Conservation (phyloP, 2,329 filamentous ascomycete species). For the Juglanconis oblonga region DNA sequence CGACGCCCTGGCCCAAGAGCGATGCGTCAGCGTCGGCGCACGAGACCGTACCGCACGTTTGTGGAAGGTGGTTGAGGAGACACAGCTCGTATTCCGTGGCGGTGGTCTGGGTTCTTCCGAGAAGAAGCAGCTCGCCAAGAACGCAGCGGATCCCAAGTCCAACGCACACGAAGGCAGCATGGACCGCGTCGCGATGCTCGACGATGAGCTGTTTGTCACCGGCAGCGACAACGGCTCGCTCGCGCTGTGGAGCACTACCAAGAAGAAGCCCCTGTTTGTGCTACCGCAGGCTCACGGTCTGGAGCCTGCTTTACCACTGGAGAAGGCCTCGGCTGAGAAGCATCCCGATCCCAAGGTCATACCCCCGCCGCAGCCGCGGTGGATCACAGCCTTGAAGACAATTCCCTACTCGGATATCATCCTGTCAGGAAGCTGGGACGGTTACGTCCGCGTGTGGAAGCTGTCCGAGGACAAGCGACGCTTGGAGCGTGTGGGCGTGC, state of each 20-base stretch:
- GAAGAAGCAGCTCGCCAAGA: conserved; percentile 45
- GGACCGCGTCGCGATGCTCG: conserved; percentile 87
- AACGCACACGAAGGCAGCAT: conserved; percentile 77
- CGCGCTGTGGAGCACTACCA: conserved; percentile 82
- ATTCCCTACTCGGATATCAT: conserved; percentile 90
- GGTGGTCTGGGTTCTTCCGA: conserved; percentile 53
- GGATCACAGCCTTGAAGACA: conserved; percentile 84
- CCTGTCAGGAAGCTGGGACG: conserved; percentile 92
- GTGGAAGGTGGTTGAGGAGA: conserved; percentile 96
- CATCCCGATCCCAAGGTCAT: conserved; percentile 59
- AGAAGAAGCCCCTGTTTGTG: conserved; percentile 90
- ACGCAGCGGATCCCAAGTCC: conserved; percentile 44
- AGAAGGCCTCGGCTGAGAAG: conserved; percentile 70
- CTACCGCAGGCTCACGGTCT: conserved; percentile 80
- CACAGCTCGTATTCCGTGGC: conserved; percentile 90
- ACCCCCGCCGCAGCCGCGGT: conserved; percentile 68
- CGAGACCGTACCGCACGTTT: conserved; percentile 86
- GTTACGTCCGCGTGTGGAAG: conserved; percentile 79
- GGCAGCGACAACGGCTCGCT: conserved; percentile 88
- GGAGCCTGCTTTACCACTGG: conserved; percentile 65
- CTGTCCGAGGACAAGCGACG: conserved; percentile 78
- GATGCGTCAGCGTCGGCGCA: conserved; percentile 86
- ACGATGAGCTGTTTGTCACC: conserved; percentile 85
- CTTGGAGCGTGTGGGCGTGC: conserved; percentile 68
- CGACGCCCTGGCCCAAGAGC: conserved; percentile 77